Conservation (phyloP, 139 green algal genomes). For the Yamagishiella unicocca region DNA sequence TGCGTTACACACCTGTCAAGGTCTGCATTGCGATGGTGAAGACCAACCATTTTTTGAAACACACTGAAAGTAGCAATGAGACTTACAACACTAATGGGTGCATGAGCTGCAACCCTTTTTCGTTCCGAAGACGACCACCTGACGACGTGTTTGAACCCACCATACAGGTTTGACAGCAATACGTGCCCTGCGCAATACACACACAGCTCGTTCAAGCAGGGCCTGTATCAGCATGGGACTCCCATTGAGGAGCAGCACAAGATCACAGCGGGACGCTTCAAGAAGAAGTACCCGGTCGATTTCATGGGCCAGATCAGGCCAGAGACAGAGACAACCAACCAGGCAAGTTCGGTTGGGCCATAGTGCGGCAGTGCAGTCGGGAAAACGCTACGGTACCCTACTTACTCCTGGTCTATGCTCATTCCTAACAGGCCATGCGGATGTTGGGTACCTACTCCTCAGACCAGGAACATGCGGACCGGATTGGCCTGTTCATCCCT, state of each 20-base stretch:
- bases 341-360: conserved; percentile 14
- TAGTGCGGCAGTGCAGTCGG: too few relatives aligned
- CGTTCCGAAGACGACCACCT: background rate
- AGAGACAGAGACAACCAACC: conserved; percentile 50
- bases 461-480: conserved; percentile 31
- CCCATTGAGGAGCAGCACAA: conserved; percentile 43
- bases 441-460: conserved; percentile 56
- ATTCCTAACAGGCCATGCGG: conserved; percentile 52
- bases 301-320: conserved; percentile 46
- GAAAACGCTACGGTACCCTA: background rate
- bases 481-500: conserved; percentile 24
- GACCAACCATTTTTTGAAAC: too few relatives aligned
- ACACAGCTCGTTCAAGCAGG: conserved; percentile 7
- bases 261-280: background rate
- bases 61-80: too few relatives aligned
- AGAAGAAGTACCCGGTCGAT: conserved; percentile 40
- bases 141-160: background rate
- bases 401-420: background rate
- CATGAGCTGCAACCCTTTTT: too few relatives aligned
- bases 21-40: too few relatives aligned
- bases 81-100: too few relatives aligned
- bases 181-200: conserved; percentile 27
- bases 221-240: background rate
- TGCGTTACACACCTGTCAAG: background rate
- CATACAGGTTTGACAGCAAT: conserved; percentile 34